These are phyloP conservation scores for Leccinum huronense DNA, from an alignment of 1,284 basidiomycete genomes.

Conservation along the genomic window DNA sequence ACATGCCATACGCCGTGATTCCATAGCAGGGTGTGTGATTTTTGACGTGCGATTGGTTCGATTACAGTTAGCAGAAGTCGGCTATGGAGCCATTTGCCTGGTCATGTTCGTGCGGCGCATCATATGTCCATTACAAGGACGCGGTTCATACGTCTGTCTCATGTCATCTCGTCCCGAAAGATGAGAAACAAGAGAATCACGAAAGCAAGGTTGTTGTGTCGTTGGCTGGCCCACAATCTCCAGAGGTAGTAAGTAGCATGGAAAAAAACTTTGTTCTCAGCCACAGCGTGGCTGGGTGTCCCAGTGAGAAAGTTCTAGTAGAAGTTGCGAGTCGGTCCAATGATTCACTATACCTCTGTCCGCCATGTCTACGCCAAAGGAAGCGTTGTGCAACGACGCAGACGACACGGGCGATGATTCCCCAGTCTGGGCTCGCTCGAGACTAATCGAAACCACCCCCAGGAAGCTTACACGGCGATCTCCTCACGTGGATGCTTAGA, in stretches of 20 bases:
- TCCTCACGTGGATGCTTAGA: slow-evolving; percentile 1
- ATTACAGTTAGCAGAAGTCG: not conserved
- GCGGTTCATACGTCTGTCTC: not conserved
- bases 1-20: not conserved
- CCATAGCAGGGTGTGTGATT: not conserved
- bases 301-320: not conserved
- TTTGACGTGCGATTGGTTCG: not conserved
- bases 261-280: not conserved
- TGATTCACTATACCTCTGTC: not conserved
- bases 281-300: not conserved
- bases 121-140: slow-evolving; percentile 6
- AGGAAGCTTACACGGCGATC: not conserved
- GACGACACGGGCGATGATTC: not conserved
- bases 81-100: not conserved
- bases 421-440: not conserved
- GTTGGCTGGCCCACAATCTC: not conserved
- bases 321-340: not conserved
- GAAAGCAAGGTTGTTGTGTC: not conserved
- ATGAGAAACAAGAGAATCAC: not conserved
- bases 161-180: not conserved
- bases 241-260: not conserved
- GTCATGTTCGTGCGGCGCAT: not conserved
- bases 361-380: not conserved
- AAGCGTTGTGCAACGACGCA: not conserved
- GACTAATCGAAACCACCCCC: not conserved